Base-by-base conservation (phyloP, 495 filamentous ascomycete genomes). In the Tricharina praecox region DNA sequence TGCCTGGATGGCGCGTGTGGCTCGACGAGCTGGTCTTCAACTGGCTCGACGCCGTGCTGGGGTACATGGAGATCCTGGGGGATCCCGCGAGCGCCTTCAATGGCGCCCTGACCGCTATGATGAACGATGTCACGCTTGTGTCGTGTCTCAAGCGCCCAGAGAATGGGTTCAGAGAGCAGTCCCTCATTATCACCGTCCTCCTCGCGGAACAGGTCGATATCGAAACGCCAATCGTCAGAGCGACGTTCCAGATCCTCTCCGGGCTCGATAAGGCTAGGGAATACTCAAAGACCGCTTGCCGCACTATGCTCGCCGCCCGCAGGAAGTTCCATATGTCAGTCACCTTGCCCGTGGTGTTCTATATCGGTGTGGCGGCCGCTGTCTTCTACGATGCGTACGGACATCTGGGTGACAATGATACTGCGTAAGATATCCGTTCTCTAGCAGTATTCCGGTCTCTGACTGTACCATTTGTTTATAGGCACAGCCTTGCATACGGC, bases 251-350 rank as follows among this genome's bases (percentile, higher is more conserved):
- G 19, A 37, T 58, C 26, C 53, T 58, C 24, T 49, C 54, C 7
- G 55, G 50, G 11, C 52, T 50, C 11, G 24, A 20, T 19, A 47
- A 50, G 20, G 55, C 54, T 3, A 48, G 50, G 23, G 54, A 58
- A 41, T 58, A 58, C 43, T 49, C 45, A 23, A 53, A 57, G 18
- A 53, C 47, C 3, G 55, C 55, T 1, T 49, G 54, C 16, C 48
- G 56, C 19, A 49, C 56, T 8, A 58, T 58, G 25, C 51, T 55
- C 50, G 56, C 54, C 20, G 59, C 59, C 5, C 47, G 53, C 26
- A 59, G 49, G 48, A 56, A 62, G 36, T 62, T 62, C 25, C 52
- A 62, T 33, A 62, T 53, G 8, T 44, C 51, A n/a, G 51, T 62
- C 10, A 50, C 53, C 19, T 34, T 62, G 13, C 59, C 59, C 3